Conservation (phyloP, 2,329 filamentous ascomycete species). For the Talaromyces sp. region DNA sequence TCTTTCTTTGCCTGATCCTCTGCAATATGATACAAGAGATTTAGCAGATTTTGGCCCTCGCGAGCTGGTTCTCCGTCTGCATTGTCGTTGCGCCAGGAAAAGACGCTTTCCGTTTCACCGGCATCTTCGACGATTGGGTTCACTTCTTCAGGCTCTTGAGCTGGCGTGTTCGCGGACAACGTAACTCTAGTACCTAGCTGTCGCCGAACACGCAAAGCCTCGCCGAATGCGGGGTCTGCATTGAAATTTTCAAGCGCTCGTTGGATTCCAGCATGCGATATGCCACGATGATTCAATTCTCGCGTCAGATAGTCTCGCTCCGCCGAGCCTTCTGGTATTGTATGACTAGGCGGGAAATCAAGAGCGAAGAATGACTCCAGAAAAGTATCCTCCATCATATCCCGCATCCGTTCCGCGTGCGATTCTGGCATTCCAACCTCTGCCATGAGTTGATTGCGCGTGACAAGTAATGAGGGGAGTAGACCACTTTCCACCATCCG, state of each 20-base stretch:
- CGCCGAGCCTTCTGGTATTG: constrained; percentile 29
- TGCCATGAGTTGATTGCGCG: constrained; percentile 42
- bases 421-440: constrained; percentile 37
- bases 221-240: constrained; percentile 38
- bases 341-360: constrained; percentile 39
- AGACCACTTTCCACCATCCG: constrained; percentile 41
- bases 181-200: constrained; percentile 40
- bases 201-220: constrained; percentile 36
- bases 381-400: constrained; percentile 45
- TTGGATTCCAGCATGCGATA: constrained; percentile 37
- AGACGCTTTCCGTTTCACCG: constrained; percentile 42
- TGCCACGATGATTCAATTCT: constrained; percentile 39
- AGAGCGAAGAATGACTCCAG: constrained; percentile 42
- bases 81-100: constrained; percentile 44
- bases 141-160: constrained; percentile 21
- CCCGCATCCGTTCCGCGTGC: constrained; percentile 41
- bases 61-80: constrained; percentile 40
- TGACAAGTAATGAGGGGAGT: constrained; percentile 42
- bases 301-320: constrained; percentile 38
- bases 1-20: constrained; percentile 87
- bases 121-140: constrained; percentile 24
- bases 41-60: constrained; percentile 75
- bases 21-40: constrained; percentile 83
- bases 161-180: constrained; percentile 26
- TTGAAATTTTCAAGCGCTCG: constrained; percentile 39